A percentile compares a stretch with the other conserved stretches of the same genome.
Conservation (phyloP, 176 grass and related monocot genomes). For the Chrysopogon serrulatus region DNA sequence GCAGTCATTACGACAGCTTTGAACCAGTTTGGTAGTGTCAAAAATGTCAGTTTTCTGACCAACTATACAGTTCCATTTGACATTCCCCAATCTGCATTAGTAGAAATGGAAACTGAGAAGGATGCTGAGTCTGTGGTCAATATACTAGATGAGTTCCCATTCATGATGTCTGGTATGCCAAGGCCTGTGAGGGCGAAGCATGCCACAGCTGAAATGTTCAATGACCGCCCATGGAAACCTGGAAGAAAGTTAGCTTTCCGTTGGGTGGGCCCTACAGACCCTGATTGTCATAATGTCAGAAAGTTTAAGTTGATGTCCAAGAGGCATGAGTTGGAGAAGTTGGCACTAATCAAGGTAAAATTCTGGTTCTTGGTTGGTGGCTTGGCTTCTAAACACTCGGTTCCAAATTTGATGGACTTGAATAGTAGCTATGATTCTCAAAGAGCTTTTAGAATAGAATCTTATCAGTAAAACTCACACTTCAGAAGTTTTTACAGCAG, state of each 20-base stretch:
- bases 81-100: conserved; percentile 61
- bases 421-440: background rate
- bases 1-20: conserved; percentile 46
- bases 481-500: background rate
- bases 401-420: background rate
- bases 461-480: background rate
- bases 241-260: conserved; percentile 33
- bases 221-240: conserved; percentile 42
- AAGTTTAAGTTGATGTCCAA: conserved; percentile 35
- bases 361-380: background rate
- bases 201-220: conserved; percentile 66
- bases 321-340: conserved; percentile 52
- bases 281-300: conserved; percentile 33
- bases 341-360: conserved; percentile 75
- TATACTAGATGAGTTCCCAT: conserved; percentile 58
- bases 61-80: conserved; percentile 58
- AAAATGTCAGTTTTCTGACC: conserved; percentile 37
- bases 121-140: conserved; percentile 37
- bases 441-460: background rate
- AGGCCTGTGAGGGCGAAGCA: conserved; percentile 50
- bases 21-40: conserved; percentile 53
- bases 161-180: conserved; percentile 82
- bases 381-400: background rate
- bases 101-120: conserved; percentile 67
- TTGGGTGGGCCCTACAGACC: conserved; percentile 33